Conservation (phyloP, 148 eudicot genomes). For the Rhododendron griersonianum region DNA sequence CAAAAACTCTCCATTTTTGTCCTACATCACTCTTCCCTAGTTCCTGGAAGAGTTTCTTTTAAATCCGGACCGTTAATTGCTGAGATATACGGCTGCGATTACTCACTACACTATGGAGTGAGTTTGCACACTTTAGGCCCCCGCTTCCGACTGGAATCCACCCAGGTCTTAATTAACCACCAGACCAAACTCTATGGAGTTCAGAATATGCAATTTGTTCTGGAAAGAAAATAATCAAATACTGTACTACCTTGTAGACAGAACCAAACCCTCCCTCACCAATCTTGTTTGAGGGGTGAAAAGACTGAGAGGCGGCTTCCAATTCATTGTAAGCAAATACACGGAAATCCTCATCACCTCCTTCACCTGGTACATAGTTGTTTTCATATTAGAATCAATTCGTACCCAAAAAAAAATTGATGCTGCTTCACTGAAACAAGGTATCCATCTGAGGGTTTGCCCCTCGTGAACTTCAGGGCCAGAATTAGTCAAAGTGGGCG, state of each 20-base stretch:
- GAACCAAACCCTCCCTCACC: constrained; percentile 67
- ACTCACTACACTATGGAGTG: no score
- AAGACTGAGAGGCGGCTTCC: constrained; percentile 39
- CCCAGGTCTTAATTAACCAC: not conserved
- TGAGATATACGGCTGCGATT: no score
- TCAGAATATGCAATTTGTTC: not conserved
- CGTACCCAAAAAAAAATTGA: not conserved
- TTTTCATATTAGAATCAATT: not conserved
- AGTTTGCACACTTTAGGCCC: no score
- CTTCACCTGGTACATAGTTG: constrained; percentile 5
- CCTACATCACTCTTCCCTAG: no score
- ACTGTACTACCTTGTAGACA: constrained; percentile 49
- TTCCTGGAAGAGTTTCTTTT: no score
- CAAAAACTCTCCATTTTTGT: no score
- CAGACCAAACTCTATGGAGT: not conserved
- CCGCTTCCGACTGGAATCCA: no score
- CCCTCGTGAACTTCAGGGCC: no score
- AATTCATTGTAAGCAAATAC: constrained; percentile 36
- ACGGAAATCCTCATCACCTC: constrained; percentile 9
- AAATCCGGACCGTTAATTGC: no score
- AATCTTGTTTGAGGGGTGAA: constrained; percentile 42
- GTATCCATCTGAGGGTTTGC: not conserved
- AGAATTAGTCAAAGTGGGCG: no score
- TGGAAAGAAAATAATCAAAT: not conserved
- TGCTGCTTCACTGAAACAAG: not conserved